phyloP scores from a whole-genome alignment of 495 filamentous ascomycete genomes.

The Aspergillus homomorphus region DNA sequence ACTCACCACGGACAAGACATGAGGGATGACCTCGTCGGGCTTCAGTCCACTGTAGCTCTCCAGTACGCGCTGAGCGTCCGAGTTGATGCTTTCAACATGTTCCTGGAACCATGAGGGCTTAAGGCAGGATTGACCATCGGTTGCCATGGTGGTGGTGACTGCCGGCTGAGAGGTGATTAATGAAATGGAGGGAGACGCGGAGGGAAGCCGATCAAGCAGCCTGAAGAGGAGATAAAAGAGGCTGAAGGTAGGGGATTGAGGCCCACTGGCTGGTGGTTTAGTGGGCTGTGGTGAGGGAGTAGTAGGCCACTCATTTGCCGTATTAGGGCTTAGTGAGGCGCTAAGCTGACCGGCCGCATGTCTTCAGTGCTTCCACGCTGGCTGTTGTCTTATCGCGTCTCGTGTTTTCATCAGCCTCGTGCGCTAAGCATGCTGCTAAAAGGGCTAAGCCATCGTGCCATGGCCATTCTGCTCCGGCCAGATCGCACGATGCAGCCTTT shows the following conservation, averaged over 20 bases:
- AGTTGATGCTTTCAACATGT: slow-evolving; percentile 21
- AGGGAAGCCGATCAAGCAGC: not conserved
- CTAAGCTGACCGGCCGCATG: too few relatives aligned
- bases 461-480: too few relatives aligned
- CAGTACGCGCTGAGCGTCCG: slow-evolving; percentile 29
- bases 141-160: not conserved
- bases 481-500: too few relatives aligned
- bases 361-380: too few relatives aligned
- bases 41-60: slow-evolving; percentile 41
- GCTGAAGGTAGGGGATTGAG: not conserved
- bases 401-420: too few relatives aligned
- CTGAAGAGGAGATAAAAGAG: not conserved
- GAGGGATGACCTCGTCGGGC: slow-evolving; percentile 36
- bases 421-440: too few relatives aligned
- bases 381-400: too few relatives aligned
- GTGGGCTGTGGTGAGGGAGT: too few relatives aligned
- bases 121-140: slow-evolving; percentile 2
- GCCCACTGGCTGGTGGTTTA: not conserved
- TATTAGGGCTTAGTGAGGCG: not conserved
- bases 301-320: not conserved
- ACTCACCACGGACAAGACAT: slow-evolving; percentile 40
- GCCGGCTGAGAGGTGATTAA: not conserved
- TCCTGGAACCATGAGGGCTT: slow-evolving; percentile 16
- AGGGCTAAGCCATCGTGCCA: too few relatives aligned
- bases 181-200: not conserved